These are phyloP conservation scores for Steccherinum ochraceum DNA, from an alignment of 768 basidiomycete genomes.

Conservation along the genomic window DNA sequence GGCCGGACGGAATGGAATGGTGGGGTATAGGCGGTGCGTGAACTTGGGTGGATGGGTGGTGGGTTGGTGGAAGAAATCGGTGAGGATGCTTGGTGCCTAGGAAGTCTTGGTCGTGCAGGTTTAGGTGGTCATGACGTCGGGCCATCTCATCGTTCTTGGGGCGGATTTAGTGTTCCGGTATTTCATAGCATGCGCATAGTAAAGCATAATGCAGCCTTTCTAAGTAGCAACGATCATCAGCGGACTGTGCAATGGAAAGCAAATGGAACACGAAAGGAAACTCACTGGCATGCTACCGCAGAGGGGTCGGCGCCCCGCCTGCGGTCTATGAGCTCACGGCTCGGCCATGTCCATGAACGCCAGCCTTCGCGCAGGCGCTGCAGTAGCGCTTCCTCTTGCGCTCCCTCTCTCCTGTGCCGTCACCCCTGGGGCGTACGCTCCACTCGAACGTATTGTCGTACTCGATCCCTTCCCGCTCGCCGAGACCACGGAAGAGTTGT, in stretches of 20 bases:
- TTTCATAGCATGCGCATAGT: not conserved
- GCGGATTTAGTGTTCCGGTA: not conserved
- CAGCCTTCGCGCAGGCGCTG: not conserved
- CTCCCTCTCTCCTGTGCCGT: constrained; percentile 8
- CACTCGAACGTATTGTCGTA: constrained; percentile 26
- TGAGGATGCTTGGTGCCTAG: not conserved
- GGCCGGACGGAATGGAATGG: not conserved
- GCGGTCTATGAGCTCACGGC: not conserved
- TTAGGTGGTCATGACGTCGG: not conserved
- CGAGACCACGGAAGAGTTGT: constrained; percentile 54
- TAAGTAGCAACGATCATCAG: not conserved
- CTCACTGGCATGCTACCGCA: not conserved
- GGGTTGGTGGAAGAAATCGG: no score
- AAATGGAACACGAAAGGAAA: not conserved
- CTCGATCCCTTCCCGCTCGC: constrained; percentile 19
- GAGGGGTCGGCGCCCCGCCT: not conserved
- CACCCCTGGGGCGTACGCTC: constrained; percentile 15
- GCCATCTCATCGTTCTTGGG: not conserved
- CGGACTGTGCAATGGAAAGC: not conserved
- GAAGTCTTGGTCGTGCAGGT: not conserved
- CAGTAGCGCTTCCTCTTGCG: not conserved
- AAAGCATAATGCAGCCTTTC: not conserved
- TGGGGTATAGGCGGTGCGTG: no score
- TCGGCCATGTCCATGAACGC: not conserved
- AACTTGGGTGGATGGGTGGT: no score